Evolutionary conservation across 2,329 filamentous ascomycete genomes (phyloP).

Genomic region (Fusarium sp.): DNA sequence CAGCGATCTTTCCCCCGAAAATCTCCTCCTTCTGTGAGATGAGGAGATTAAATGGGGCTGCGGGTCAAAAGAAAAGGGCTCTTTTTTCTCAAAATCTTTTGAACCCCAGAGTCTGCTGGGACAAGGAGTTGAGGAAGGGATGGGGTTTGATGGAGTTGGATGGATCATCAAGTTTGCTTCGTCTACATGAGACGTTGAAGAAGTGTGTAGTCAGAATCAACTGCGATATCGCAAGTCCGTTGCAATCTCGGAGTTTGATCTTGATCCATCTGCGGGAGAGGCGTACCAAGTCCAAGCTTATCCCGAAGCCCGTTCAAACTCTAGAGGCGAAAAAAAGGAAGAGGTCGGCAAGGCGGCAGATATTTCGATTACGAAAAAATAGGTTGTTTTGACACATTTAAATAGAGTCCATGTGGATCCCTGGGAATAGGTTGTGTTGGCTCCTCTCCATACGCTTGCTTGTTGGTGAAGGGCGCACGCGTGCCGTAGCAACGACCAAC

Average conservation of each 20-base stretch:
- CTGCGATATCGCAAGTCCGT: neutral
- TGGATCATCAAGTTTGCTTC: neutral
- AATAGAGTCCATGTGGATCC: constrained; percentile 27
- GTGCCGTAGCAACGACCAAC: constrained; percentile 16
- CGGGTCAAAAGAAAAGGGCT: neutral
- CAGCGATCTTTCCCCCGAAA: constrained; percentile 37
- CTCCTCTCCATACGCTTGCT: neutral
- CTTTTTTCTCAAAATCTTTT: neutral
- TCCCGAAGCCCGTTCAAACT: neutral
- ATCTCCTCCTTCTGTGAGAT: neutral
- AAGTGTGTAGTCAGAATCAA: neutral
- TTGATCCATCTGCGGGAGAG: neutral
- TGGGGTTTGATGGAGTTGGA: neutral
- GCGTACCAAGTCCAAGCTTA: neutral
- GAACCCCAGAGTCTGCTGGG: neutral
- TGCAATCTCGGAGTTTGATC: neutral
- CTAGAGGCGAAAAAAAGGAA: neutral
- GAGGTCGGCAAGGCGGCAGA: neutral
- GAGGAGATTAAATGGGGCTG: constrained; percentile 5
- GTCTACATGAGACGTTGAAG: neutral
- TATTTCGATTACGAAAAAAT: constrained; percentile 38
- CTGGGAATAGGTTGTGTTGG: constrained; percentile 10
- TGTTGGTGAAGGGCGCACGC: constrained; percentile 24
- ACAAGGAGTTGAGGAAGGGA: neutral
- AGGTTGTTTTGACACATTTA: constrained; percentile 34